Base-by-base conservation (phyloP, 495 filamentous ascomycete genomes). In the Penicillium subrubescens region DNA sequence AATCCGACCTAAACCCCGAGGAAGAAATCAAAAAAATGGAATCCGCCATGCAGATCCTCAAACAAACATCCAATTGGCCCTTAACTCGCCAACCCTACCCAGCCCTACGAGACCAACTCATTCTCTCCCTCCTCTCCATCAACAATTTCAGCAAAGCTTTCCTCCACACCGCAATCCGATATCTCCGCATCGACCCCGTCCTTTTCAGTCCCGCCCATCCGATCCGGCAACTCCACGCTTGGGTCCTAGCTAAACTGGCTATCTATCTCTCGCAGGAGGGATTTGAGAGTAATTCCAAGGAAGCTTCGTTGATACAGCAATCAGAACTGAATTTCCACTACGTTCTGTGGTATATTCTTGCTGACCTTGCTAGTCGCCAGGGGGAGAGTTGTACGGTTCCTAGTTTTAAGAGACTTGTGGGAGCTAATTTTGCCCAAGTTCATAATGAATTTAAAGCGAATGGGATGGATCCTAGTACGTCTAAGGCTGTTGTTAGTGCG, bases 181-280 rank as follows among this genome's bases (percentile, higher is more conserved):
- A 80, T 39, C 59, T 76, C 2, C 65, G 67, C 29, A 67, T 82
- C 43, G 82, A 85, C 34, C 75, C 77, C 0, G 33, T 71, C 1
- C 63, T 81, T 3, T 81, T 78, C 21, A 59, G 60, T 37, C 66
- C 68, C 6, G 70, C 65, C 1, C 81, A 85, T 64, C 82, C 82
- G 0, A 69, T 83, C 5, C 74, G 82, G 5, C 71, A 78, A 5
- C 61, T 82, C 25, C 79, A 83, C 67, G 78, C 71, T 25, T 82
- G 78, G 78, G 63, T 77, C 31, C 56, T 84, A 1, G 69, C 76
- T 2, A 76, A 77, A 29, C 59, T 82, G 11, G 74, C 73, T 0
- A 71, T 80, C 5, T 73, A 76, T n/a, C 62, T 80, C 17, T 79
- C 75, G 0, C 73, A 75, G 55, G 54, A 71, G 12, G 71, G 67